These are phyloP conservation scores for Fusarium mexicanum DNA, from an alignment of 2,329 filamentous ascomycete genomes.

Conservation along the genomic window DNA sequence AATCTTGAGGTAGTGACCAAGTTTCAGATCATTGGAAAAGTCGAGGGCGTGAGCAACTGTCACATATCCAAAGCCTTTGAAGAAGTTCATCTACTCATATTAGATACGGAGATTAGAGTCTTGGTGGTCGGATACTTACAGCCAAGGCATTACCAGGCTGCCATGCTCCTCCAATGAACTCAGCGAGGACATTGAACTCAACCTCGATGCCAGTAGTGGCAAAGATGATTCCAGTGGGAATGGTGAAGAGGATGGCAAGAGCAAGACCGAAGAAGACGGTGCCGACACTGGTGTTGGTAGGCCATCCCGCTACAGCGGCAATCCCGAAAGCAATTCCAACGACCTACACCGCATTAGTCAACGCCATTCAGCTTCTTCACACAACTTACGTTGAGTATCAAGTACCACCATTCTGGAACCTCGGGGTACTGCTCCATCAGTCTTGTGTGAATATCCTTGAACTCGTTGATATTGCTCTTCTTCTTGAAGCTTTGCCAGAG, in stretches of 20 bases:
- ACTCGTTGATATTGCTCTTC: slow-evolving; percentile 17
- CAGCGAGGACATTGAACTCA: slow-evolving; percentile 57
- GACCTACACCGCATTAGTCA: slow-evolving; percentile 11
- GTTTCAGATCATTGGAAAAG: slow-evolving; percentile 50
- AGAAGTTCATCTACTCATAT: slow-evolving; percentile 53
- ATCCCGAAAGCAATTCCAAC: slow-evolving; percentile 49
- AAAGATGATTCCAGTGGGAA: slow-evolving; percentile 57
- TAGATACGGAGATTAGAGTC: rapidly evolving
- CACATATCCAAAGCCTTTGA: slow-evolving; percentile 56
- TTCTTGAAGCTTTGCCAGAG: slow-evolving; percentile 28
- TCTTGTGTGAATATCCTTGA: slow-evolving; percentile 54
- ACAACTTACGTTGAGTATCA: slow-evolving; percentile 31
- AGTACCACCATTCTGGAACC: slow-evolving; percentile 60
- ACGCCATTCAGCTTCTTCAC: rapidly evolving
- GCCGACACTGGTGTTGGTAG: slow-evolving; percentile 54
- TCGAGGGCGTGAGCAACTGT: slow-evolving; percentile 50
- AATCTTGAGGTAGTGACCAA: slow-evolving; percentile 58
- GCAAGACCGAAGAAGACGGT: slow-evolving; percentile 57
- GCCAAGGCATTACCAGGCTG: slow-evolving; percentile 56
- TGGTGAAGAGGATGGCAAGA: slow-evolving; percentile 54
- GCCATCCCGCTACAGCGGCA: slow-evolving; percentile 49
- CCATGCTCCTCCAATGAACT: slow-evolving; percentile 58
- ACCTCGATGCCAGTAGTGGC: slow-evolving; percentile 57
- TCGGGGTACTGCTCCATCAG: slow-evolving; percentile 57
- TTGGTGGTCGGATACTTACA: not conserved